Percentiles rank a stretch among this genome's conserved stretches.
Conservation (phyloP, 192 early-diverging fungal genomes). For the Coemansia sp. region DNA sequence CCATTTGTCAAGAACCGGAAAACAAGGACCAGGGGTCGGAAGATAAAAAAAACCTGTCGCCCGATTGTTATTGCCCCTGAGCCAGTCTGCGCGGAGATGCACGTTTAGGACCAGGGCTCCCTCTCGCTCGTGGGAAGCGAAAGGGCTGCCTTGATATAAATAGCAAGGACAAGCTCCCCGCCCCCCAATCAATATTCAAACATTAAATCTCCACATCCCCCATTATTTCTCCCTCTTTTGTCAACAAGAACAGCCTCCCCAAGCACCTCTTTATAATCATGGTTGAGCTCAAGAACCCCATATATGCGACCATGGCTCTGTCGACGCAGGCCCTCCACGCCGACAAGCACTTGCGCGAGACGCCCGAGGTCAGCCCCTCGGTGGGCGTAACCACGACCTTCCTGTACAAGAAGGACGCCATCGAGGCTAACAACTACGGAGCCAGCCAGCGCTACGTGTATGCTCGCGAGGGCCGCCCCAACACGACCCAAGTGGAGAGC, state of each 20-base stretch:
- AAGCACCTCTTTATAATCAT: slow-evolving; percentile 12
- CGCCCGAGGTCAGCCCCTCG: slow-evolving; percentile 55
- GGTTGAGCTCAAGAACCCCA: slow-evolving; percentile 38
- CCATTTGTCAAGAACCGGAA: too few relatives aligned
- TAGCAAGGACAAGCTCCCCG: neutral
- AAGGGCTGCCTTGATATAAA: neutral
- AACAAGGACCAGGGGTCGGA: neutral
- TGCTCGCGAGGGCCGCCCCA: slow-evolving; percentile 48
- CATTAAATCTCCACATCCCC: neutral
- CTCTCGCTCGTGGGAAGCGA: neutral
- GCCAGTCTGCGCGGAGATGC: neutral
- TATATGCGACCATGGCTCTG: slow-evolving; percentile 13
- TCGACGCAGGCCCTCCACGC: slow-evolving; percentile 58
- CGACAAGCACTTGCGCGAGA: slow-evolving; percentile 40
- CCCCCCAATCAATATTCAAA: neutral
- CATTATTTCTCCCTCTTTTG: neutral
- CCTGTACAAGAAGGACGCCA: slow-evolving; percentile 20
- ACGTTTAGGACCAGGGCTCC: neutral
- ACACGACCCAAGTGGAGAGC: slow-evolving; percentile 53
- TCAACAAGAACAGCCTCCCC: neutral
- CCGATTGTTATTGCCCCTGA: neutral
- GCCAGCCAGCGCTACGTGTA: slow-evolving; percentile 53
- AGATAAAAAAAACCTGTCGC: neutral
- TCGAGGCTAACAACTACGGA: slow-evolving; percentile 37
- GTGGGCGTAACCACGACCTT: slow-evolving; percentile 61